These are phyloP conservation scores for Ciborinia camelliae DNA, from an alignment of 2,329 filamentous ascomycete genomes.

Conservation along the genomic window DNA sequence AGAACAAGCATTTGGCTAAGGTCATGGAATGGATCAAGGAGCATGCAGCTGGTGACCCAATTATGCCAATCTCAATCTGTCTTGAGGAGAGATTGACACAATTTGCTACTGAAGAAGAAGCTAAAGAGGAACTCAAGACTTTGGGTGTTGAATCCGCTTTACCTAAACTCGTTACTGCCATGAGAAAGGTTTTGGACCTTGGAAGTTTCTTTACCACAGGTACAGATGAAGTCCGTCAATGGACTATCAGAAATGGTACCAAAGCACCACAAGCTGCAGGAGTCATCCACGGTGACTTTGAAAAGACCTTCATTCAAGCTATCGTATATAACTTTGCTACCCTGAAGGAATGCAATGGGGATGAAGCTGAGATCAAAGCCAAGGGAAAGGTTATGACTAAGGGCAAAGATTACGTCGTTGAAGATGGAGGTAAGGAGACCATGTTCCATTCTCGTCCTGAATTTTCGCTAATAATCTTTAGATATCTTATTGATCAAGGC, in stretches of 20 bases:
- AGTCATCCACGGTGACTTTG: slow-evolving; percentile 97
- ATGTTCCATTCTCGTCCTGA: slow-evolving; percentile 39
- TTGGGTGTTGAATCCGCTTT: slow-evolving; percentile 83
- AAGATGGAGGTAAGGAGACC: slow-evolving; percentile 60
- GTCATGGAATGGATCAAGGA: slow-evolving; percentile 95
- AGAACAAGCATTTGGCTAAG: slow-evolving; percentile 97
- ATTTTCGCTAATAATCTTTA: not conserved
- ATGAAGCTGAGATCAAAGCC: slow-evolving; percentile 83
- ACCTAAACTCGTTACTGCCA: slow-evolving; percentile 86
- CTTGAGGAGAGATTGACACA: slow-evolving; percentile 89
- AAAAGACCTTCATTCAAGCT: slow-evolving; percentile 98
- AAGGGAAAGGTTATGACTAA: slow-evolving; percentile 98
- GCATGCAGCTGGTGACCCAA: slow-evolving; percentile 79
- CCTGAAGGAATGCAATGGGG: slow-evolving; percentile 75
- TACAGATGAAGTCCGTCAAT: slow-evolving; percentile 93
- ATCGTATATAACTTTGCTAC: slow-evolving; percentile 86
- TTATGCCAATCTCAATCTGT: slow-evolving; percentile 88
- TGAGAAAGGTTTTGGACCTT: slow-evolving; percentile 88
- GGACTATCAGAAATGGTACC: slow-evolving; percentile 92
- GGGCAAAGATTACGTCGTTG: slow-evolving; percentile 92
- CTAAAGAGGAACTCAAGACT: slow-evolving; percentile 81
- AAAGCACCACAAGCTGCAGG: slow-evolving; percentile 98
- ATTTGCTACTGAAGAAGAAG: slow-evolving; percentile 74
- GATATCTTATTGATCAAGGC: slow-evolving; percentile 36
- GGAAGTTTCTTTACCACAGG: slow-evolving; percentile 97